A percentile compares a stretch with the other conserved stretches of the same genome.
Evolutionary conservation across 306 rosid genomes (phyloP).

Genomic region (Inga laurina): DNA sequence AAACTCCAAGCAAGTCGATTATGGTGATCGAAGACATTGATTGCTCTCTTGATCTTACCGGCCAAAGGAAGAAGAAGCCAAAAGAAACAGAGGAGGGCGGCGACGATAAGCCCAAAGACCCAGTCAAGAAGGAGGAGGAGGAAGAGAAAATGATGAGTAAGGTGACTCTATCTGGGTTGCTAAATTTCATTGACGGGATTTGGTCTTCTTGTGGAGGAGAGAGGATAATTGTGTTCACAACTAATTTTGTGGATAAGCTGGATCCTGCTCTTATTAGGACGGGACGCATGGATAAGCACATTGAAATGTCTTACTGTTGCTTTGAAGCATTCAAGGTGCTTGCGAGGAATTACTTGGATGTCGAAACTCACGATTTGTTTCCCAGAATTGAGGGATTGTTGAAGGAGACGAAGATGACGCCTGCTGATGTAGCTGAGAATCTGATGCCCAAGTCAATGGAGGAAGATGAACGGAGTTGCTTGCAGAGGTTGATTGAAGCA

Average conservation of each 20-base stretch:
- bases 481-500: background rate
- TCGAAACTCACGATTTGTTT: background rate
- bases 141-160: slow-evolving; percentile 16
- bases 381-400: background rate
- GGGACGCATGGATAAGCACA: background rate
- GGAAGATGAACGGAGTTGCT: slow-evolving; percentile 22
- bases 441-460: slow-evolving; percentile 4
- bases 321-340: background rate
- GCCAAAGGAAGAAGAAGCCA: slow-evolving; percentile 47
- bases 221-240: slow-evolving; percentile 61
- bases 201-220: slow-evolving; percentile 88
- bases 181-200: slow-evolving; percentile 42
- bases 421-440: slow-evolving; percentile 7
- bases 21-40: slow-evolving; percentile 75
- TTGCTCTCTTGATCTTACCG: slow-evolving; percentile 71
- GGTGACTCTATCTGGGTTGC: background rate
- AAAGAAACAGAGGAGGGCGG: background rate
- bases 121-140: background rate
- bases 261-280: slow-evolving; percentile 61
- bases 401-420: background rate
- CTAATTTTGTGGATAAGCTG: slow-evolving; percentile 64
- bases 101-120: background rate
- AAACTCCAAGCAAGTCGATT: slow-evolving; percentile 27
- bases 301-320: background rate
- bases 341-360: background rate